Base-by-base conservation (phyloP, 106 monocot species). In the Platanthera guangdongensis region DNA sequence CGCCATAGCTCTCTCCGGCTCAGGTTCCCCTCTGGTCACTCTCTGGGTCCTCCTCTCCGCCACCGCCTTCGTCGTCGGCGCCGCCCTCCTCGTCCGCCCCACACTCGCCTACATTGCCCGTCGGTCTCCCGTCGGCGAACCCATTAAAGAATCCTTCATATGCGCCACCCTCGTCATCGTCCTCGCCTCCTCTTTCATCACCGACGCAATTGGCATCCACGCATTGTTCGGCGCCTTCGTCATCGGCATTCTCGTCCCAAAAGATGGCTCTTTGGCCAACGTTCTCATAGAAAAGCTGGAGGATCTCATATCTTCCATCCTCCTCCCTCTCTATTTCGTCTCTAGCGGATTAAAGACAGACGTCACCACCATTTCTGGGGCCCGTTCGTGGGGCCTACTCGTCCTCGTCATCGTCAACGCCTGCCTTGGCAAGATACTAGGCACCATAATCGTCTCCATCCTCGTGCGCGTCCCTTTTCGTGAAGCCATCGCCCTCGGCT, bases 321-420 rank as follows among this genome's bases (percentile, higher is more conserved):
- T 85, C 67, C 76, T 85, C 15, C 85, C 85, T 0, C 82, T 85
- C 65, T 85, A 85, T 63, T 82, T 85, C 71, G 85, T 85, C 39
- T 85, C 82, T 22, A 85, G 82, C 13, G 85, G 81, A 1, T 78
- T 85, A 9, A 85, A 85, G 63, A 82, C 85, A 3, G 65, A 85
- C 73, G 76, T 85, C 16, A 68, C 81, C 70, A 72, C 81, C 70
- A 85, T 81, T 46, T 70, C 70, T 49, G 85, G 81, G 0, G 78
- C 47, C 22, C 57, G 53, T 48, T 85, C 85, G 2, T 85, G 85
- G 85, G 81, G 74, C 6, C 78, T 85, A 5, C 81, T 85, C 19
- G 81, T 78, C 45, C 84, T 85, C 60, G 85, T 85, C 8, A 78
- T 81, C 19, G 3, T 47, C 47, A 85, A 78, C 28, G 85, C 85